A percentile compares a stretch with the other conserved stretches of the same genome.
Conservation (phyloP, 108 stramenopile genomes). For the Schizochytrium sp. region DNA sequence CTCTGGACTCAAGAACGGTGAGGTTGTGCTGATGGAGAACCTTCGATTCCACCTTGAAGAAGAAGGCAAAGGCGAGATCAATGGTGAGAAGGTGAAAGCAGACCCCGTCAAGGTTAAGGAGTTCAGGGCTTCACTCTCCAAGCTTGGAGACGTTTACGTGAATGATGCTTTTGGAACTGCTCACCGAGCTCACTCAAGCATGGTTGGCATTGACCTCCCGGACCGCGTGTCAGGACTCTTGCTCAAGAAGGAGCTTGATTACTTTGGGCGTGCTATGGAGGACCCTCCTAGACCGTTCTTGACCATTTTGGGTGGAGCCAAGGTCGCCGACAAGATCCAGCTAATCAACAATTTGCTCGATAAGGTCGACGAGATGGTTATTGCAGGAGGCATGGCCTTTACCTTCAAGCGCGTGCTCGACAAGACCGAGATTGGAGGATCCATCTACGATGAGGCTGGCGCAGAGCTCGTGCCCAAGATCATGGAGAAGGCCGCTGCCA, state of each 20-base stretch:
- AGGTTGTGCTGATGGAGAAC: conserved; percentile 93
- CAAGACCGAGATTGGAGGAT: conserved; percentile 87
- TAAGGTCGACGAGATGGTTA: conserved; percentile 90
- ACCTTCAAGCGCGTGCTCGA: conserved; percentile 92
- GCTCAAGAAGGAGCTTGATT: conserved; percentile 92
- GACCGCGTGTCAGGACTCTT: conserved; percentile 82
- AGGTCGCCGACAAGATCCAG: conserved; percentile 96
- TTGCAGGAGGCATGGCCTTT: conserved; percentile 98
- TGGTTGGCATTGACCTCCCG: conserved; percentile 86
- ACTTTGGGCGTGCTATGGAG: conserved; percentile 93
- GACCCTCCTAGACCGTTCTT: conserved; percentile 91
- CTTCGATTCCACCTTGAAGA: conserved; percentile 94
- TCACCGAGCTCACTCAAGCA: conserved; percentile 96
- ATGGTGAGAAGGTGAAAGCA: conserved; percentile 81
- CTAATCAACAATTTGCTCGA: conserved; percentile 95
- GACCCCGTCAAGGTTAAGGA: conserved; percentile 62
- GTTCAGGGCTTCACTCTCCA: conserved; percentile 84
- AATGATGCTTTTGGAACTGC: conserved; percentile 99
- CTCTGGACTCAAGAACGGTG: conserved; percentile 78
- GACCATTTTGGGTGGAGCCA: conserved; percentile 98
- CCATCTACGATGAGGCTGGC: conserved; percentile 90
- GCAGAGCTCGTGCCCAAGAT: conserved; percentile 87
- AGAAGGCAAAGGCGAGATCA: conserved; percentile 89
- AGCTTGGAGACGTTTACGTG: conserved; percentile 91
- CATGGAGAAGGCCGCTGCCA: conserved; percentile 92